Evolutionary conservation across 495 filamentous ascomycete genomes (phyloP), one percentile per base, ranked within the genome.

Genomic region (Gamarada debralockiae): DNA sequence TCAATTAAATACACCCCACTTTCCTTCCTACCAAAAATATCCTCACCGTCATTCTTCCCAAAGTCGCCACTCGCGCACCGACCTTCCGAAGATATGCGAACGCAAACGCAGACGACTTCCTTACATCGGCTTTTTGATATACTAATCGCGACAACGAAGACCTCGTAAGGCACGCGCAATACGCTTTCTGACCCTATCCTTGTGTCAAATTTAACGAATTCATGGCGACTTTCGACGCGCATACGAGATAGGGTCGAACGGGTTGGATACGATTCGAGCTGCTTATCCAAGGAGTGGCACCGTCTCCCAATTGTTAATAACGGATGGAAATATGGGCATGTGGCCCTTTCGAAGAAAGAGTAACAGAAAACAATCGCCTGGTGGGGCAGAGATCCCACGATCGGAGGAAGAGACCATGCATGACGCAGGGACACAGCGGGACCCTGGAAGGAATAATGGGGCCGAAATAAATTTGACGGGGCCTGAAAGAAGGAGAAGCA

Each of bases 341-440:
- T 91, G 87, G 87, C 87, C 83, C 29, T 91, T 89, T 67, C 76
- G 85, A 67, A 83, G 85, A 51, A 86, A 76, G 66, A 82, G 74
- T 72, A 70, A 71, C 52, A 69, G 73, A 59, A 73, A 69, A 58
- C 70, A 69, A 56, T 60, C 68, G 34, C 62, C 65, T 25, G 64
- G 67, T 34, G 70, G 63, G 53, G 68, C 70, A 25, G 55, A 65
- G 3, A 61, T 69, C 53, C 48, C 65, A 50, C 42, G 27, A 42
- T 51, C 62, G 55, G 56, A 58, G 64, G 12, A 59, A 63, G 10
- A 59, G 63, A 25, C 63, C 68, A 58, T 71, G 66, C 50, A 70
- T 72, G 52, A 76, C 66, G 14, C 59, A 61, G 50, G 70, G 67
- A 15, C 60, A 64, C 24, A 50, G 48, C 43, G 48, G 45, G 34